Evolutionary conservation across 164 flowering plant species (phyloP), one percentile per base, ranked within the genome.

Genomic region (Hamamelis virginiana): DNA sequence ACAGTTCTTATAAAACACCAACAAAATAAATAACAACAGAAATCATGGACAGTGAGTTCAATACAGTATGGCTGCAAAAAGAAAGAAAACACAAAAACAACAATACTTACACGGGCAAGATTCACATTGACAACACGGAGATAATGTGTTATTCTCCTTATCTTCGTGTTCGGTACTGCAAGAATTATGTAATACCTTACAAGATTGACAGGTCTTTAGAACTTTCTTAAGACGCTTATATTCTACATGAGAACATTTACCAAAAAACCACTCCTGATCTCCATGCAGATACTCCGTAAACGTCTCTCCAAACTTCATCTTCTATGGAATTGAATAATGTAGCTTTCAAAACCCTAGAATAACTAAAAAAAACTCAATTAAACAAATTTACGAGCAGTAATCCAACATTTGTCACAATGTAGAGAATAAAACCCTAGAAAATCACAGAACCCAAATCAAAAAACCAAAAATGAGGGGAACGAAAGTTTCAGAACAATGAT

Each of bases 281-380:
- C 86, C 86, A 4, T 80, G 82, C 25, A 89, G 69, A 75, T 86
- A 91, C 71, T 87, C 90, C 43, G 64, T 73, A 64, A 85, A 91
- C 5, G 88, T 76, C 61, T 86, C 91, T 19, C 97, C 97, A 66
- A 91, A 91, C 79, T 91, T 91, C 97, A 91, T 91, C 57, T 41
- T 65, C 27, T 18, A n/a, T 14, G 22, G 25, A 15, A 21, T 25
- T 14, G 50, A 27, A 13, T 5, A 43, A 43, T 55, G 13, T 53
- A 53, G 59, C 48, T 3, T 43, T 12, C 57, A 14, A 16, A 15
- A 12, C 12, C 57, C 51, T 25, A 56, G 43, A 67, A 55, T 6
- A 11, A 16, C 15, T 4, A 59, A 59, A 28, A 15, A 19, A 33
- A 33, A 2, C 41, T 33, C 41, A 6, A 33, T 33, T 33, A 33